Evolutionary conservation across 257 asterid species (phyloP).

Genomic region (Jacaranda mimosifolia): DNA sequence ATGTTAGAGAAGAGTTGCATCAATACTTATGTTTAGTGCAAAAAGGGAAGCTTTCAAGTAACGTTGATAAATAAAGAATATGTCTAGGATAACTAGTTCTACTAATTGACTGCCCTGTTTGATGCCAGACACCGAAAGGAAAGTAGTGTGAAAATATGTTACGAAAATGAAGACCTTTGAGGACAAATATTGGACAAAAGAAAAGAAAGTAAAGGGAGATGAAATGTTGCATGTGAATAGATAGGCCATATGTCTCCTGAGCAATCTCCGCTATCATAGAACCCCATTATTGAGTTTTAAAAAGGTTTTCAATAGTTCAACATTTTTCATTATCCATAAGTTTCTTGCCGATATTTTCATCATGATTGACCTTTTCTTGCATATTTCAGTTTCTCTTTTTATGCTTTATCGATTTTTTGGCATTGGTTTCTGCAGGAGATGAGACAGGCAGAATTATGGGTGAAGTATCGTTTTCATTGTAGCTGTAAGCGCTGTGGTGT

Average conservation of each 20-base stretch:
- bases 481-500: constrained; percentile 67
- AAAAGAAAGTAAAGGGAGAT: no score
- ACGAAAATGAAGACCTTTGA: no score
- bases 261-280: no score
- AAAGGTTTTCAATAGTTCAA: constrained; percentile 6
- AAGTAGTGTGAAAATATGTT: no score
- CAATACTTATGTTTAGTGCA: background rate
- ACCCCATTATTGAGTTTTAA: no score
- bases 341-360: background rate
- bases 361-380: background rate
- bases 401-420: background rate
- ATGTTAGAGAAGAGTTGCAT: background rate
- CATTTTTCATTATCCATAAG: constrained; percentile 1
- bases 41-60: background rate
- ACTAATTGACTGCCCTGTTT: background rate
- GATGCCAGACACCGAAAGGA: background rate
- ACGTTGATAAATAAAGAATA: background rate
- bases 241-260: no score
- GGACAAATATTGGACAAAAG: no score
- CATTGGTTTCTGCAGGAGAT: constrained; percentile 51
- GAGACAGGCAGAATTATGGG: constrained; percentile 69
- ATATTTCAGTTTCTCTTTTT: constrained; percentile 4
- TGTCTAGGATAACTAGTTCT: background rate
- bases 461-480: constrained; percentile 67
- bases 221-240: no score